Evolutionary conservation across 805 yeast genomes (phyloP), one percentile per base, ranked within the genome.

Genomic region (Kurtzmaniella cleridarum): DNA sequence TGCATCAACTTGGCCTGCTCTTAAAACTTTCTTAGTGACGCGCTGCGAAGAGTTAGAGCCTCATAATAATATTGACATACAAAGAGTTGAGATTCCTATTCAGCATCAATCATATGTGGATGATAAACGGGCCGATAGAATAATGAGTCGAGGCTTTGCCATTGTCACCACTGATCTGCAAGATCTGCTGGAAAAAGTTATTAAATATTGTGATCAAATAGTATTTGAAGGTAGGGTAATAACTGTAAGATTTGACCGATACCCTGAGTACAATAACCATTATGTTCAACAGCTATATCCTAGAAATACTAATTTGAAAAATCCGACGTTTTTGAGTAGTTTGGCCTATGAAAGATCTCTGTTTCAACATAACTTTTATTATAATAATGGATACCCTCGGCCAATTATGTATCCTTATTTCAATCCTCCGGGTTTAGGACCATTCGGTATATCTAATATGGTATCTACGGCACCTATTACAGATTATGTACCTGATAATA

Each of bases 231-330:
- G 86, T 0, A 60, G 89, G 30, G 59, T 65, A 5, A 57, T 81
- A 24, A 77, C 81, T 3, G 87, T 81, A 2, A 55, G 87, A 17
- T 78, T 64, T 50, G 87, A 81, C 50, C 67, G 69, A 44, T 72
- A 63, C 42, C 80, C 81, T 1, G 69, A 62, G 35, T 57, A 59
- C 41, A 59, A 60, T 38, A 59, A 60, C 34, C 50, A 61, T 55
- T 30, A 46, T 13, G 32, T 54, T 17, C 64, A 59, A 42, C 59
- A 55, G 36, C 37, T 51, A 34, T 42, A 42, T 28, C 50, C 53
- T 5, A 39, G 38, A 17, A 34, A 34, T 31, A 27, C 36, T 28
- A 9, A 27, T 30, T 6, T 13, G 17, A n/a, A 27, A 16, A 15
- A 27, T 37, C 38, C 2, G 15, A 23, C 13, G 17, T 41, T 48